Base-by-base conservation (phyloP, 371 early-diverging fungal genomes). In the Modicella reniformis region DNA sequence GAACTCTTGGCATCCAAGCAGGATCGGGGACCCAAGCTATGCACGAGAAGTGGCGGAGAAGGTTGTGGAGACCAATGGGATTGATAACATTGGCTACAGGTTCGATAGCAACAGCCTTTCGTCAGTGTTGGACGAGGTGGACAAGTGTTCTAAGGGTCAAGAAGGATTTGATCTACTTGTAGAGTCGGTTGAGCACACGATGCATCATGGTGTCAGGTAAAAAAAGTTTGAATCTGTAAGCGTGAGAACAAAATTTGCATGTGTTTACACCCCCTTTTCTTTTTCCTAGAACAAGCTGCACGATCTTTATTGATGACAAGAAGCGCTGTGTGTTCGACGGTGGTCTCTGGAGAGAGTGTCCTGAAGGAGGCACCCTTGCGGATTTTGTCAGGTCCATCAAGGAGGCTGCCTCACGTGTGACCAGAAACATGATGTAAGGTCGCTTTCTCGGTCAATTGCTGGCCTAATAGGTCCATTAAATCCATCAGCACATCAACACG, bases 291-390 rank as follows among this genome's bases (percentile, higher is more conserved):
- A 82, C 81, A 44, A 85, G 87, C 70, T 87, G 87, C 60, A 85
- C 85, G 9, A 70, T 86, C 10, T 82, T 72, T 37, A 80, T 86
- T 30, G 62, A 85, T 48, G 60, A 82, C 71, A 73, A 81, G 68
- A 72, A 80, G 41, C 82, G 84, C 3, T 87, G 87, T 65, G 80
- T 87, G 29, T 66, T 75, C n/a, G 87, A 87, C 59, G 81, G 83
- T 2, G 71, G 70, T 0, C 30, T 65, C 1, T 87, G 87, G 87
- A 74, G 79, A 6, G 75, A 81, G 12, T 83, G 84, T 37, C 74
- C 75, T 21, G 81, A 63, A 34, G 84, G 84, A 12, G 58, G 54
- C 49, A 26, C 55, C 2, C 59, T 79, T 3, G 50, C 30, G 0
- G 82, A 81, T 41, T 83, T 83, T 72, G 81, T 81, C 17, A 53